These are phyloP conservation scores for Erodium moschatum DNA, from an alignment of 441 rosid species.

Conservation along the genomic window DNA sequence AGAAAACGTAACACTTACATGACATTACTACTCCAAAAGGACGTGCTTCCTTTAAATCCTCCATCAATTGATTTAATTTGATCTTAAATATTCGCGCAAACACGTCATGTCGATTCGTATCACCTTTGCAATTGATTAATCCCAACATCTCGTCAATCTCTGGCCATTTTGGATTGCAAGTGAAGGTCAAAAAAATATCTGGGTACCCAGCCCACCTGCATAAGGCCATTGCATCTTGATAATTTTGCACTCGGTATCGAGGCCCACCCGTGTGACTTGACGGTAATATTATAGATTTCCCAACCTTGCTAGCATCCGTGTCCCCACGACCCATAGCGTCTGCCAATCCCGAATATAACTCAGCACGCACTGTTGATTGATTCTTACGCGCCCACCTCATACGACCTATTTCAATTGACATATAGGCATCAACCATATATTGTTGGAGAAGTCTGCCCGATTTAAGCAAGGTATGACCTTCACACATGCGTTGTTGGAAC, in stretches of 20 bases:
- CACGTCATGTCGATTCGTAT: too few species aligned
- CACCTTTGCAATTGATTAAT: too few species aligned
- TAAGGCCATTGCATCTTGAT: background rate
- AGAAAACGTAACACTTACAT: too few species aligned
- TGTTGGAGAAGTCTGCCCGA: background rate
- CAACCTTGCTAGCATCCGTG: background rate
- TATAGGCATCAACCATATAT: background rate
- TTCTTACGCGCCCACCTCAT: background rate
- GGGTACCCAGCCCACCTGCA: too few species aligned
- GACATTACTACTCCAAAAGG: too few species aligned
- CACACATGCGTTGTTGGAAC: background rate
- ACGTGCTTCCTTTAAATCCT: too few species aligned
- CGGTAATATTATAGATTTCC: background rate
- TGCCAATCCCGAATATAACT: background rate
- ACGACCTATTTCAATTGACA: background rate
- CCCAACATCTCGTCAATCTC: too few species aligned
- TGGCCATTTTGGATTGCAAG: too few species aligned
- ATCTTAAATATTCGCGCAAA: too few species aligned
- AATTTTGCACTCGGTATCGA: background rate
- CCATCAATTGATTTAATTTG: too few species aligned
- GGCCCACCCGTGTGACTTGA: background rate
- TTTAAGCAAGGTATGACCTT: background rate
- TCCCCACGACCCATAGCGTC: background rate
- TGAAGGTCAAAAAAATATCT: too few species aligned
- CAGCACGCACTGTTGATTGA: background rate